These are phyloP conservation scores for Penicillium crustosum DNA, from an alignment of 2,329 filamentous ascomycete genomes.

Conservation along the genomic window DNA sequence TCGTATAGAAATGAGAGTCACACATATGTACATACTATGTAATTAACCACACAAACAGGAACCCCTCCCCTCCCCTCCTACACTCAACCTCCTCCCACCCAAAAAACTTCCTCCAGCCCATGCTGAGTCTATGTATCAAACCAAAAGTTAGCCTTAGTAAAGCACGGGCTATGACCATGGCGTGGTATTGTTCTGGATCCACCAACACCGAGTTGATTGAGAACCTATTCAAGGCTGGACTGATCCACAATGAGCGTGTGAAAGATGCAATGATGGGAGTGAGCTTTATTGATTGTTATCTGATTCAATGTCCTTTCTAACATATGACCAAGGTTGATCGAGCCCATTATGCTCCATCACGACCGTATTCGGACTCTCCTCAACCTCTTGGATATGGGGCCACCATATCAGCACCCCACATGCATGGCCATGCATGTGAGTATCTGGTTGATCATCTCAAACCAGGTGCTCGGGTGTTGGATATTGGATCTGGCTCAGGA, in stretches of 20 bases:
- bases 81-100: no score
- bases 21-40: background rate
- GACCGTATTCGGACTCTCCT: conserved; percentile 72
- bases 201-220: conserved; percentile 74
- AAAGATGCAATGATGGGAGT: conserved; percentile 78
- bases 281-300: conserved; percentile 17
- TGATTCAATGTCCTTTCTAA: conserved; percentile 11
- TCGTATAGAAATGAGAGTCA: background rate
- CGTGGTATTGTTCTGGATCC: conserved; percentile 79
- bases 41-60: background rate
- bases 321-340: conserved; percentile 69
- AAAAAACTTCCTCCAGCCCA: background rate
- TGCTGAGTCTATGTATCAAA: background rate
- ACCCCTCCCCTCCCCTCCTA: no score
- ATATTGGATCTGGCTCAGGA: conserved; percentile 73
- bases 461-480: conserved; percentile 61
- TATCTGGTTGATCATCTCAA: conserved; percentile 59
- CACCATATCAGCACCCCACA: conserved; percentile 72
- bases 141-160: background rate
- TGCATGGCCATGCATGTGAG: conserved; percentile 67
- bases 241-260: conserved; percentile 72
- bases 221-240: conserved; percentile 69
- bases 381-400: conserved; percentile 67
- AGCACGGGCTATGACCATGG: conserved; percentile 59
- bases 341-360: conserved; percentile 71